These are phyloP conservation scores for Globisporangium heterothallicum DNA, from an alignment of 352 stramenopile genomes.

Conservation along the genomic window DNA sequence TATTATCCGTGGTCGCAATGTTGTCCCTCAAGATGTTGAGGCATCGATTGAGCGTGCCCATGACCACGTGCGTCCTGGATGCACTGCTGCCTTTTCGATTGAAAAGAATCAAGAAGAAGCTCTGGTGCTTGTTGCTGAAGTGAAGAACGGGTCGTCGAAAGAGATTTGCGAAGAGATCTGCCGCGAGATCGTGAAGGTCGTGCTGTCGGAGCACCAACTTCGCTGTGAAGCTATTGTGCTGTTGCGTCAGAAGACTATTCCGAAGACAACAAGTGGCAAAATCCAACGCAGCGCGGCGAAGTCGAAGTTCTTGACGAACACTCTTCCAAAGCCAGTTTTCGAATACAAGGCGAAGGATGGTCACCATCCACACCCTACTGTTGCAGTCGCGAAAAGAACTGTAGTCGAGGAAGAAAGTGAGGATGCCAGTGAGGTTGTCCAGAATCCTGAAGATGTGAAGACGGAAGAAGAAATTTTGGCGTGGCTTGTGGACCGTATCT, in stretches of 20 bases:
- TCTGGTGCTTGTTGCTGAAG: constrained; percentile 72
- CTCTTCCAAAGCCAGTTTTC: constrained; percentile 44
- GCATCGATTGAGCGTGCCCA: constrained; percentile 60
- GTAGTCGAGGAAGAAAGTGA: constrained; percentile 20
- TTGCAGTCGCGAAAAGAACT: constrained; percentile 5
- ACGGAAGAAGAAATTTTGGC: constrained; percentile 62
- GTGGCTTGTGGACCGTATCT: constrained; percentile 62
- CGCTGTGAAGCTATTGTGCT: constrained; percentile 71
- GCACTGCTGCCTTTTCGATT: constrained; percentile 72
- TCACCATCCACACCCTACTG: constrained; percentile 5
- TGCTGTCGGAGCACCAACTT: constrained; percentile 68
- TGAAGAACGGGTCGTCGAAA: constrained; percentile 54
- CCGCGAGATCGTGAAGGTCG: constrained; percentile 52
- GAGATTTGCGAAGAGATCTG: constrained; percentile 52
- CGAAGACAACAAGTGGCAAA: constrained; percentile 84
- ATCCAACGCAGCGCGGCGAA: constrained; percentile 74
- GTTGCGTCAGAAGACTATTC: constrained; percentile 60
- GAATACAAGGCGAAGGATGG: constrained; percentile 40
- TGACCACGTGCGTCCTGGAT: constrained; percentile 64
- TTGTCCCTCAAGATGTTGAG: constrained; percentile 74
- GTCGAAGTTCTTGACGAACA: constrained; percentile 39
- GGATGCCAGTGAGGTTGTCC: no score
- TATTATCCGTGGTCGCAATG: constrained; percentile 79
- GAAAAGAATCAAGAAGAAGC: constrained; percentile 74
- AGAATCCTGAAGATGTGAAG: constrained; percentile 35